Evolutionary conservation across 352 stramenopile genomes (phyloP).

Genomic region (Blastocystis sp.): DNA sequence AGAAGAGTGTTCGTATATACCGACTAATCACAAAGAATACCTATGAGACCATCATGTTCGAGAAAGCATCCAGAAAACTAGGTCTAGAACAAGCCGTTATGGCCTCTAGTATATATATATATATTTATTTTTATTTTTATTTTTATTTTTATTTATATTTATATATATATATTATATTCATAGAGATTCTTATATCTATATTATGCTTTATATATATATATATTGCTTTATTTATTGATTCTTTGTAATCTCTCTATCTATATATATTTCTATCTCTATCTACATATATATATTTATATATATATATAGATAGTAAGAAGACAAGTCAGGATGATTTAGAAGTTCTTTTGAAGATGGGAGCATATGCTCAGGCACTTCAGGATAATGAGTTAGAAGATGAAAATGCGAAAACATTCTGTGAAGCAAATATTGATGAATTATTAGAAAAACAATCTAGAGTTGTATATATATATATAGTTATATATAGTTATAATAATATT

Average conservation of each 20-base stretch:
- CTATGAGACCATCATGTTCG: conserved; percentile 99
- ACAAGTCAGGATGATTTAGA: conserved; percentile 66
- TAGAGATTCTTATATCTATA: conserved; percentile 39
- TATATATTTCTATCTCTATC: too few species aligned
- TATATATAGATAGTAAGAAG: conserved; percentile 27
- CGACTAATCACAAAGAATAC: conserved; percentile 85
- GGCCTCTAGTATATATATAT: conserved; percentile 65
- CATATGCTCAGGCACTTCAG: conserved; percentile 78
- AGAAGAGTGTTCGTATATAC: conserved; percentile 63
- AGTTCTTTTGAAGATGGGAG: conserved; percentile 81
- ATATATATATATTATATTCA: too few species aligned
- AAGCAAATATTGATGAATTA: conserved; percentile 81
- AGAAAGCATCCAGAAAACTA: conserved; percentile 89
- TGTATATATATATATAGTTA: conserved; percentile 18
- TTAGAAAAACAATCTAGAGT: conserved; percentile 39
- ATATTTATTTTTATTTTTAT: too few species aligned
- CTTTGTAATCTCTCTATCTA: too few species aligned
- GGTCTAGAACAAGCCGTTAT: conserved; percentile 93
- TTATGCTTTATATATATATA: conserved; percentile 36
- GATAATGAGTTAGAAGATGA: conserved; percentile 78
- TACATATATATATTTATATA: too few species aligned
- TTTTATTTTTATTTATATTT: neutral
- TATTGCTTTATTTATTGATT: too few species aligned
- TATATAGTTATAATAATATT: too few species aligned
- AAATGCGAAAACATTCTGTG: conserved; percentile 70